Conservation (phyloP, 83 land plant species). For the Diphasiastrum complanatum region DNA sequence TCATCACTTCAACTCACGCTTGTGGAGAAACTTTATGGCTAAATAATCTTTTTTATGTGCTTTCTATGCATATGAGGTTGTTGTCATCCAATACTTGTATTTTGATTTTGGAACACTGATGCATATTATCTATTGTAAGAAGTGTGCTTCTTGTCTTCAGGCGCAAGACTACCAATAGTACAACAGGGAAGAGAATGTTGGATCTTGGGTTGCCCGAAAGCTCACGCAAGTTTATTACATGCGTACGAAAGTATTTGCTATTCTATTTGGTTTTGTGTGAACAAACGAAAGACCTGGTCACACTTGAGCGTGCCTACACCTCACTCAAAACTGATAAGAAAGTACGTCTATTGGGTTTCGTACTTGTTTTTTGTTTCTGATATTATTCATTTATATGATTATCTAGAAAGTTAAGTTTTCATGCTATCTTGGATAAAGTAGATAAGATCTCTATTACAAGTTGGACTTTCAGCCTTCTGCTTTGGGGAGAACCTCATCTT, state of each 20-base stretch:
- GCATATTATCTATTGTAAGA: no score
- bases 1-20: no score
- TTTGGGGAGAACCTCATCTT: no score
- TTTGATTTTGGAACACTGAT: no score
- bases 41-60: no score
- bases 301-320: constrained; percentile 81
- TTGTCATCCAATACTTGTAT: no score
- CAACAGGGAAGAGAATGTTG: constrained; percentile 47
- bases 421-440: no score
- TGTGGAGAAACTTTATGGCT: no score
- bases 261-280: constrained; percentile 74
- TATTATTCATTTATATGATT: not conserved
- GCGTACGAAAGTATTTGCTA: constrained; percentile 77
- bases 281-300: constrained; percentile 64
- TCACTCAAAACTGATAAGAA: constrained; percentile 74
- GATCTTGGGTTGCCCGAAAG: constrained; percentile 90
- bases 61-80: no score
- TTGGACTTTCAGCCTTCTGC: no score
- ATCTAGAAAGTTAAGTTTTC: no score
- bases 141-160: constrained; percentile 38
- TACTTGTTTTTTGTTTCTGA: not conserved
- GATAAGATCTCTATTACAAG: no score
- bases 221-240: constrained; percentile 94
- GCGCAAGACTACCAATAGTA: constrained; percentile 55
- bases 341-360: constrained; percentile 35